These are phyloP conservation scores for Phytophthora capsici DNA, from an alignment of 352 stramenopile species.

Conservation along the genomic window DNA sequence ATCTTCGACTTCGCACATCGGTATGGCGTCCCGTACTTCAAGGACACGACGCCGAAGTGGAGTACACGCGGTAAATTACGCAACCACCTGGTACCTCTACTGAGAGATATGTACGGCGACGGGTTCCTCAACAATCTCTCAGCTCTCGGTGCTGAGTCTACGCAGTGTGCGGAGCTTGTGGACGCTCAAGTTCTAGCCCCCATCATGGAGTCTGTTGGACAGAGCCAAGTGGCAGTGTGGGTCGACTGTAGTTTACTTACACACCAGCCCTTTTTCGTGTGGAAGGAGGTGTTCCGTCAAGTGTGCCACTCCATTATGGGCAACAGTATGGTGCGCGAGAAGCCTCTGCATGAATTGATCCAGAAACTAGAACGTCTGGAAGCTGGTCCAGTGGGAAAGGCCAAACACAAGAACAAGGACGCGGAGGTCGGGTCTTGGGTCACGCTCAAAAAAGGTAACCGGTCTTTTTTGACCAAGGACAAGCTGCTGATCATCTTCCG, in stretches of 20 bases:
- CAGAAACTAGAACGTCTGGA: slow-evolving; percentile 66
- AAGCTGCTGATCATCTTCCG: slow-evolving; percentile 82
- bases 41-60: slow-evolving; percentile 97
- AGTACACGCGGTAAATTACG: slow-evolving; percentile 97
- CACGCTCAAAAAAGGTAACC: slow-evolving; percentile 85
- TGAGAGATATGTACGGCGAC: slow-evolving; percentile 96
- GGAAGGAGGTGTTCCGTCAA: slow-evolving; percentile 86
- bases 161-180: slow-evolving; percentile 76
- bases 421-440: slow-evolving; percentile 69
- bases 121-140: slow-evolving; percentile 87
- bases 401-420: slow-evolving; percentile 51
- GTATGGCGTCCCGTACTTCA: slow-evolving; percentile 97
- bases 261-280: slow-evolving; percentile 83
- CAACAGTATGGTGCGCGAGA: slow-evolving; percentile 87
- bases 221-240: slow-evolving; percentile 75
- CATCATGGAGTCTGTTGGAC: slow-evolving; percentile 65
- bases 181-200: slow-evolving; percentile 59
- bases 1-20: slow-evolving; percentile 96
- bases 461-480: slow-evolving; percentile 75
- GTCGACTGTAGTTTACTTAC: slow-evolving; percentile 62
- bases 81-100: slow-evolving; percentile 93
- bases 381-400: slow-evolving; percentile 24
- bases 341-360: slow-evolving; percentile 80
- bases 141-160: slow-evolving; percentile 80
- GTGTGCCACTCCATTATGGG: slow-evolving; percentile 84